A percentile compares a stretch with the other conserved stretches of the same genome.
These are phyloP conservation scores for Rosa hybrid DNA, from an alignment of 331 rosid genomes.

Conservation along the genomic window DNA sequence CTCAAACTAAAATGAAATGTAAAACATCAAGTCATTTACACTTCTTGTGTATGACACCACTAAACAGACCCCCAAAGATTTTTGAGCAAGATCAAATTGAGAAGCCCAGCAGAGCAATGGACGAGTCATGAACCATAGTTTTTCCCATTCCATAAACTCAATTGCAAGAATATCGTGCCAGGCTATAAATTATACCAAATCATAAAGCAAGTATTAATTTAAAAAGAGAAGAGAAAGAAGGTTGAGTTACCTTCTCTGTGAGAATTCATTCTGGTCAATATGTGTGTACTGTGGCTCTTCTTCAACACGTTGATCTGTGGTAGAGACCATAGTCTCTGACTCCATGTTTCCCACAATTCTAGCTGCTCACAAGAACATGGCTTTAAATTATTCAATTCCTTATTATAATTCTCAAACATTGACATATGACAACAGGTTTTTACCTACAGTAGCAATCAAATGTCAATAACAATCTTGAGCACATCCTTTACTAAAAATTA, in stretches of 20 bases:
- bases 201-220: neutral
- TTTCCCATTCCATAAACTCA: neutral
- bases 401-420: neutral
- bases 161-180: conserved; percentile 4
- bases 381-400: neutral
- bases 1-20: neutral
- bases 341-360: neutral
- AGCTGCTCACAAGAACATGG: neutral
- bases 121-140: neutral
- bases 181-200: neutral
- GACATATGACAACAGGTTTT: neutral
- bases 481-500: too few species aligned
- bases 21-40: neutral
- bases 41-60: neutral
- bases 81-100: neutral
- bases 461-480: neutral
- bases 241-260: conserved; percentile 51
- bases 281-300: conserved; percentile 61
- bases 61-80: neutral
- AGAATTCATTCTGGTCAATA: conserved; percentile 72
- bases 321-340: neutral
- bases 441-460: neutral
- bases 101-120: neutral
- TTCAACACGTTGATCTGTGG: neutral
- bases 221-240: neutral